These are phyloP conservation scores for Trichoderma asperelloides DNA, from an alignment of 495 filamentous ascomycete species.

Conservation along the genomic window DNA sequence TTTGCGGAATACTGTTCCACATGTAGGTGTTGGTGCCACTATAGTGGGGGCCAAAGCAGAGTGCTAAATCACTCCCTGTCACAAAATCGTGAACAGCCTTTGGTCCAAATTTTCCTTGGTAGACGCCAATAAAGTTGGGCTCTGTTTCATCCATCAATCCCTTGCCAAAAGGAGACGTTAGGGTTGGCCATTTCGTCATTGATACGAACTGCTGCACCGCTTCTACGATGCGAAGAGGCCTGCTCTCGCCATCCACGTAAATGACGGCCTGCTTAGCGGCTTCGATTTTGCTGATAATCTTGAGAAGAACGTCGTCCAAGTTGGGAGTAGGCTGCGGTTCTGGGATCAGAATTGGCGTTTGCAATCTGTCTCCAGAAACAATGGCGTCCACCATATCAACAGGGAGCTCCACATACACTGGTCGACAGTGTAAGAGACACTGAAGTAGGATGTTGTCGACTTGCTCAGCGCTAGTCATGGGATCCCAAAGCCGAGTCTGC, in stretches of 20 bases:
- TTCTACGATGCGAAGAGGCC: slow-evolving; percentile 15
- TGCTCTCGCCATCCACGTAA: slow-evolving; percentile 26
- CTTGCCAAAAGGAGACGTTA: slow-evolving; percentile 29
- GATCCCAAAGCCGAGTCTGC: neutral
- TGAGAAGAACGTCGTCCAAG: no score
- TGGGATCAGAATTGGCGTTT: slow-evolving; percentile 11
- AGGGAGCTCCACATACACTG: slow-evolving; percentile 13
- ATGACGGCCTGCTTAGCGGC: slow-evolving; percentile 22
- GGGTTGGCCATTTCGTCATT: slow-evolving; percentile 22
- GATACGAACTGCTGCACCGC: slow-evolving; percentile 22
- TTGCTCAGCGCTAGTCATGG: neutral
- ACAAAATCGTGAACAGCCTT: slow-evolving; percentile 18
- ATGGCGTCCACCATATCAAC: neutral
- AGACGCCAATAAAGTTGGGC: slow-evolving; percentile 23
- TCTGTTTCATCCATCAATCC: slow-evolving; percentile 23
- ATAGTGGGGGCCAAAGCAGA: slow-evolving; percentile 29
- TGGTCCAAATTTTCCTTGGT: slow-evolving; percentile 20
- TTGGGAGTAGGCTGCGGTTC: slow-evolving; percentile 2
- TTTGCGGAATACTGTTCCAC: neutral
- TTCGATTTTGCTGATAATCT: slow-evolving; percentile 19
- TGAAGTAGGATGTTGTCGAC: slow-evolving; percentile 21
- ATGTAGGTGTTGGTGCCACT: slow-evolving; percentile 25
- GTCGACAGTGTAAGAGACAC: slow-evolving; percentile 22
- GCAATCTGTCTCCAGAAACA: neutral
- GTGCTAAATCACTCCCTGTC: slow-evolving; percentile 23